Percentiles rank a stretch among this genome's conserved stretches.
Evolutionary conservation across 495 filamentous ascomycete genomes (phyloP).

Genomic region (Aspergillus homomorphus): DNA sequence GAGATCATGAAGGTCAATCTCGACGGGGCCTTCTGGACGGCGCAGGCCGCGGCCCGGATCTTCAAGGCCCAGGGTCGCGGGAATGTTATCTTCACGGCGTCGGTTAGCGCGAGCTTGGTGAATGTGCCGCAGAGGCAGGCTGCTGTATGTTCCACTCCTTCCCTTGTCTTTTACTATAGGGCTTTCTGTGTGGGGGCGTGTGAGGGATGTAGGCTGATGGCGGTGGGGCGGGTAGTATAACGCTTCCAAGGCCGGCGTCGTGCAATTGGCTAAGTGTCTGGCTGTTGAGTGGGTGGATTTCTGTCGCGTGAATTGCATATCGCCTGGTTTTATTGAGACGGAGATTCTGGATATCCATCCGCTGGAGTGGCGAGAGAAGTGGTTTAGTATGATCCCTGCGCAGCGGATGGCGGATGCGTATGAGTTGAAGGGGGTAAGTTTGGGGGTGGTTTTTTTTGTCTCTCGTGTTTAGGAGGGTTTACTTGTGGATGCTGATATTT

Average conservation of each 20-base stretch:
- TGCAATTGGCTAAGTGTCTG: slow-evolving; percentile 29
- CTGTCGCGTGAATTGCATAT: slow-evolving; percentile 41
- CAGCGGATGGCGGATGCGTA: slow-evolving; percentile 25
- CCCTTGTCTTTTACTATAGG: neutral
- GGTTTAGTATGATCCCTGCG: slow-evolving; percentile 28
- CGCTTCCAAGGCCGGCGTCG: slow-evolving; percentile 34
- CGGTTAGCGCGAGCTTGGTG: slow-evolving; percentile 41
- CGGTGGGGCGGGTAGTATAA: slow-evolving; percentile 23
- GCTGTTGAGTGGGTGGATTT: slow-evolving; percentile 36
- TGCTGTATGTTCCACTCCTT: slow-evolving; percentile 17
- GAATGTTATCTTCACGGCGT: slow-evolving; percentile 43
- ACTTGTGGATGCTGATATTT: neutral
- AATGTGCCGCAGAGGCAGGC: slow-evolving; percentile 48
- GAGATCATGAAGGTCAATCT: slow-evolving; percentile 47
- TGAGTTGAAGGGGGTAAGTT: slow-evolving; percentile 31
- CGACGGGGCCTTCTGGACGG: slow-evolving; percentile 46
- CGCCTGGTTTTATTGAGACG: slow-evolving; percentile 42
- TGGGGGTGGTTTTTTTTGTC: neutral
- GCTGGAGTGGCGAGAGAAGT: slow-evolving; percentile 23
- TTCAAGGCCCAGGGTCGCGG: slow-evolving; percentile 40
- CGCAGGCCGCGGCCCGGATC: slow-evolving; percentile 40
- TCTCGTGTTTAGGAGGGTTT: no score
- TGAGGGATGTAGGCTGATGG: neutral
- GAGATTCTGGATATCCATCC: slow-evolving; percentile 26
- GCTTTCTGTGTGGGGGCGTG: no score